Evolutionary conservation across 2,329 filamentous ascomycete species (phyloP).

Genomic region (Claviceps digitariae): DNA sequence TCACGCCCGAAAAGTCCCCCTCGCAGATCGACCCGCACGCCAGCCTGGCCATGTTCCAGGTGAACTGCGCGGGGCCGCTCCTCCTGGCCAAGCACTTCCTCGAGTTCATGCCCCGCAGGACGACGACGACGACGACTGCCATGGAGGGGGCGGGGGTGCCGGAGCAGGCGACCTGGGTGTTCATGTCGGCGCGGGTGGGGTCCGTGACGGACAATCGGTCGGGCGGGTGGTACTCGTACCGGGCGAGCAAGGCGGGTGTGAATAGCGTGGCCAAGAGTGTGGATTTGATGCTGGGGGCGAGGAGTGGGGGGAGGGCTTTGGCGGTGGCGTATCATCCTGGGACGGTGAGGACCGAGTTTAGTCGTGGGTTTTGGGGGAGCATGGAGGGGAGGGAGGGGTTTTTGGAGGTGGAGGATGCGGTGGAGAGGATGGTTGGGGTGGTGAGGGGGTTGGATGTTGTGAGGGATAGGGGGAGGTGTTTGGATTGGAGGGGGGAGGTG

Average conservation of each 20-base stretch:
- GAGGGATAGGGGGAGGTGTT: conserved; percentile 46
- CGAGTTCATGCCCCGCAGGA: conserved; percentile 50
- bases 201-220: conserved; percentile 57
- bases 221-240: conserved; percentile 75
- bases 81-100: conserved; percentile 66
- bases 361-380: conserved; percentile 55
- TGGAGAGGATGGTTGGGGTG: conserved; percentile 49
- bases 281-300: conserved; percentile 49
- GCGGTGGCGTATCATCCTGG: conserved; percentile 65
- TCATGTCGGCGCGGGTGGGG: conserved; percentile 67
- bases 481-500: conserved; percentile 57
- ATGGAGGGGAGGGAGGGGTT: conserved; percentile 45
- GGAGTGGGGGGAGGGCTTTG: conserved; percentile 48
- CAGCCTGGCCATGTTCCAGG: conserved; percentile 55
- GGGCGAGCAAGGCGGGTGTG: conserved; percentile 61
- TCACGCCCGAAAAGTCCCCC: conserved; percentile 60
- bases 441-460: conserved; percentile 31
- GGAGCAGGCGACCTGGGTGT: conserved; percentile 49
- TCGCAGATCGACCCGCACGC: conserved; percentile 45
- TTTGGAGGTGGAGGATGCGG: conserved; percentile 53
- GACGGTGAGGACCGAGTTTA: conserved; percentile 65
- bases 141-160: conserved; percentile 21
- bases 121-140: conserved; percentile 12
- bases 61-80: conserved; percentile 63
- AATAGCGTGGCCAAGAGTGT: conserved; percentile 59